Conservation (phyloP, 2,329 filamentous ascomycete genomes). For the Arthrobotrys sphaeroides region DNA sequence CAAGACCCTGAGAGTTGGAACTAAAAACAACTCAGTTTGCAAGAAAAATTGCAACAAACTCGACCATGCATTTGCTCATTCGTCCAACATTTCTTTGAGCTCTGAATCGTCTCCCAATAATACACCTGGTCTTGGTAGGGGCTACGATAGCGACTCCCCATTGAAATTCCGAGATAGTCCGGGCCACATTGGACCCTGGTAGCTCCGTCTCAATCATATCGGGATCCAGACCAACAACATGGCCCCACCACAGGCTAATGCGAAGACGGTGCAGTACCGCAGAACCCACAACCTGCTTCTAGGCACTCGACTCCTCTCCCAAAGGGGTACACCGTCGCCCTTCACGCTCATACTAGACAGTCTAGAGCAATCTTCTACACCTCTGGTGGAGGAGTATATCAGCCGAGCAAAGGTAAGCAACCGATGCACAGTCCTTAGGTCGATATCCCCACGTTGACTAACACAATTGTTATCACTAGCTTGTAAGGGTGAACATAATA, state of each 20-base stretch:
- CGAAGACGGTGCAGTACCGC: constrained; percentile 66
- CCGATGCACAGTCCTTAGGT: background rate
- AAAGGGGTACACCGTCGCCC: constrained; percentile 81
- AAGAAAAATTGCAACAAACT: constrained; percentile 46
- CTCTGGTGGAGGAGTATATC: constrained; percentile 77
- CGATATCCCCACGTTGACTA: background rate
- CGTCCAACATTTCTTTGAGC: background rate
- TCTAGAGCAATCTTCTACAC: constrained; percentile 79
- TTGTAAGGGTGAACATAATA: constrained; percentile 68
- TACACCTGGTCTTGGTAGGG: too few relatives aligned
- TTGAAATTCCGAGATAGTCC: too few relatives aligned
- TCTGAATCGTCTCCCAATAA: too few relatives aligned
- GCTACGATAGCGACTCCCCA: too few relatives aligned
- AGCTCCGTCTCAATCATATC: background rate
- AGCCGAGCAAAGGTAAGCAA: constrained; percentile 74
- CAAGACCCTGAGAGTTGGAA: too few relatives aligned
- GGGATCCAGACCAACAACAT: background rate
- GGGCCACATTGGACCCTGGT: background rate
- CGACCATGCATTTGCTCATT: constrained; percentile 13
- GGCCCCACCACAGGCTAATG: constrained; percentile 48
- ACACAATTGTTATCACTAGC: constrained; percentile 62
- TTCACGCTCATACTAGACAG: constrained; percentile 87
- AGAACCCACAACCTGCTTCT: constrained; percentile 85
- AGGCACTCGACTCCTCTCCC: constrained; percentile 80
- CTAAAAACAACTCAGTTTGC: constrained; percentile 28